These are phyloP conservation scores for Dunaliella primolecta DNA, from an alignment of 139 green algal species.

Conservation along the genomic window DNA sequence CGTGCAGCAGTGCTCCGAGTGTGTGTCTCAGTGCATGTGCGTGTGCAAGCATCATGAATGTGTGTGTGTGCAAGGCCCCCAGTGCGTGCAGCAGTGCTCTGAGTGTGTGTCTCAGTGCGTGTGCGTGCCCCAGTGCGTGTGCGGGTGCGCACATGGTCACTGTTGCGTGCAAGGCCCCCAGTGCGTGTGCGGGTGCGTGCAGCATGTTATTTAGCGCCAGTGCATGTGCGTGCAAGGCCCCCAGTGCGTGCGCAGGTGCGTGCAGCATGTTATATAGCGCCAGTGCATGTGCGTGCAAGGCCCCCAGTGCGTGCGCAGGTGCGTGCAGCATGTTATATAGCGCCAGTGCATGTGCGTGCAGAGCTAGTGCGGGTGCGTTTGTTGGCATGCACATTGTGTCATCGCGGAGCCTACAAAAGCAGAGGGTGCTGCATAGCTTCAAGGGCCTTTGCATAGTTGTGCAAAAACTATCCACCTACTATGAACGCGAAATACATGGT, in stretches of 20 bases:
- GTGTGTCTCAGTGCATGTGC: neutral
- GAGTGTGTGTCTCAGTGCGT: neutral
- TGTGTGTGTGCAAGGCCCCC: too few species aligned
- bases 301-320: neutral
- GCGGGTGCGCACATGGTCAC: neutral
- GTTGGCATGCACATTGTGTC: too few species aligned
- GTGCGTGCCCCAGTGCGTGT: neutral
- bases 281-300: neutral
- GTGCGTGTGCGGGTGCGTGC: neutral
- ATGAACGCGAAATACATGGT: too few species aligned
- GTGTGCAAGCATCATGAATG: neutral
- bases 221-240: neutral
- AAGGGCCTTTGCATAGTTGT: too few species aligned
- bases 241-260: neutral
- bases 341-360: neutral
- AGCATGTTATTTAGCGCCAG: too few species aligned
- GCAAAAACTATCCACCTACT: too few species aligned
- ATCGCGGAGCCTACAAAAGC: too few species aligned
- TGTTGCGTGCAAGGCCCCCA: neutral
- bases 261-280: too few species aligned
- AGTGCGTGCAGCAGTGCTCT: too few species aligned
- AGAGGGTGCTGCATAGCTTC: too few species aligned
- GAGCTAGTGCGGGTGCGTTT: neutral
- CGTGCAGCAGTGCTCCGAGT: neutral
- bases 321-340: too few species aligned